Percentiles rank a stretch among this genome's conserved stretches.
phyloP scores from a whole-genome alignment of 2,329 filamentous ascomycete species.

The Xylaria digitata region DNA sequence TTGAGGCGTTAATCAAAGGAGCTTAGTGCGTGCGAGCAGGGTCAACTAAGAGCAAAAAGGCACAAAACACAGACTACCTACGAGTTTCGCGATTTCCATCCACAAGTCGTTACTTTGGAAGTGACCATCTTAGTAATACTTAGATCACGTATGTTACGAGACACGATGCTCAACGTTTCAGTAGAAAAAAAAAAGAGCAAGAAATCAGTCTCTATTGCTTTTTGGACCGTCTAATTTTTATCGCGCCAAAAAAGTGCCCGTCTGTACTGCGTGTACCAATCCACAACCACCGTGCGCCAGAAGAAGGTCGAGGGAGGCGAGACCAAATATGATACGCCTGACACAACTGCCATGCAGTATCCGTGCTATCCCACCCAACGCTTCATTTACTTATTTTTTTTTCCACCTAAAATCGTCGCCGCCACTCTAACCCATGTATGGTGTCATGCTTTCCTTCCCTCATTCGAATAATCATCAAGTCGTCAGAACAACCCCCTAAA shows the following conservation, averaged over 20 bases:
- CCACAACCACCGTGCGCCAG: constrained; percentile 18
- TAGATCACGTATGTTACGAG: constrained; percentile 39
- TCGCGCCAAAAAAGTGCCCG: constrained; percentile 30
- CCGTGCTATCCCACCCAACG: constrained; percentile 8
- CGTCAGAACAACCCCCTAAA: constrained; percentile 21
- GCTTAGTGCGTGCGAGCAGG: constrained; percentile 7
- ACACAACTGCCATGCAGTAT: constrained; percentile 10
- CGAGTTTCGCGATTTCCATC: constrained; percentile 5
- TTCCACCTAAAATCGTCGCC: constrained; percentile 17
- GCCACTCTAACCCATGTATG: constrained; percentile 31
- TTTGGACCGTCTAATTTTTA: constrained; percentile 33
- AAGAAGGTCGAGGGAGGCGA: constrained; percentile 18
- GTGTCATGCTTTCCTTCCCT: constrained; percentile 10
- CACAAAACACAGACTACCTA: constrained; percentile 4
- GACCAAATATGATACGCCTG: constrained; percentile 8
- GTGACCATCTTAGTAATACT: constrained; percentile 20
- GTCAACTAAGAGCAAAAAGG: constrained; percentile 5
- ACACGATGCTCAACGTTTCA: constrained; percentile 28
- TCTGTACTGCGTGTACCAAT: constrained; percentile 33
- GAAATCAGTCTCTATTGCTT: constrained; percentile 30
- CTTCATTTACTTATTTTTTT: constrained; percentile 10
- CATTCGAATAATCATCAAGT: constrained; percentile 26
- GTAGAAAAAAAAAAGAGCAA: constrained; percentile 30
- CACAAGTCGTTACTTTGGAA: constrained; percentile 9
- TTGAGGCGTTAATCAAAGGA: constrained; percentile 20